Evolutionary conservation across 2,329 filamentous ascomycete genomes (phyloP), one percentile per base, ranked within the genome.

Genomic region (Dothideomycetidae sp.): DNA sequence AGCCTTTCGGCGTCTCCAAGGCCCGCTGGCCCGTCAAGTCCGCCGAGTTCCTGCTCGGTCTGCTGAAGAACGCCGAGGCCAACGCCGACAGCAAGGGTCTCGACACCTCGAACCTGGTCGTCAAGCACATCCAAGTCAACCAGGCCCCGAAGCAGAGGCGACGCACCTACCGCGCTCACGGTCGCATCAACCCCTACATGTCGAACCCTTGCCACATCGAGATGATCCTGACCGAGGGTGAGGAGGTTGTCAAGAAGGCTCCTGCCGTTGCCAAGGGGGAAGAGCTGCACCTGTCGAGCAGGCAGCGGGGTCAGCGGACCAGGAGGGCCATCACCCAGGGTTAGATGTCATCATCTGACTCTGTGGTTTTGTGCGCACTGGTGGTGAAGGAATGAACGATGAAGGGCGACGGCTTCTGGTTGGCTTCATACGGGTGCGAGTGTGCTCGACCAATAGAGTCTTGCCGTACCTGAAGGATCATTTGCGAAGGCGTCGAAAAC

Each of bases 91-190:
- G 82, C 66, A 93, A 93, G 76, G 85, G 86, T 59, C 83, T 93
- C 60, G 85, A 98, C 70, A 96, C 86, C 62, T 79, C 78, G 70
- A 92, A 92, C 75, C 74, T 98, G 62, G 70, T 96, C 63, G 82
- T 98, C 71, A 94, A 94, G 83, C 92, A 94, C 81, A 98, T 98
- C 71, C 90, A 98, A 75, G 90, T 98, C 76, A 98, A 98, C 83
- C 90, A 98, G 76, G 92, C 90, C 56, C 90, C 90, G 60, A 96
- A 96, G 81, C 88, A 96, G 76, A 80, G 90, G 64, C 78, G 90
- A 71, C 81, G 90, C 67, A 98, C 90, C 63, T 98, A 98, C 82
- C 86, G 90, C 78, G 92, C 92, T 50, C 90, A 98, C 77, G 90
- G 90, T 78, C 85, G 90, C 74, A 98, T 98, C 74, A 98, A 98